phyloP scores from a whole-genome alignment of 805 yeast species.

The Myxozyma neglecta region DNA sequence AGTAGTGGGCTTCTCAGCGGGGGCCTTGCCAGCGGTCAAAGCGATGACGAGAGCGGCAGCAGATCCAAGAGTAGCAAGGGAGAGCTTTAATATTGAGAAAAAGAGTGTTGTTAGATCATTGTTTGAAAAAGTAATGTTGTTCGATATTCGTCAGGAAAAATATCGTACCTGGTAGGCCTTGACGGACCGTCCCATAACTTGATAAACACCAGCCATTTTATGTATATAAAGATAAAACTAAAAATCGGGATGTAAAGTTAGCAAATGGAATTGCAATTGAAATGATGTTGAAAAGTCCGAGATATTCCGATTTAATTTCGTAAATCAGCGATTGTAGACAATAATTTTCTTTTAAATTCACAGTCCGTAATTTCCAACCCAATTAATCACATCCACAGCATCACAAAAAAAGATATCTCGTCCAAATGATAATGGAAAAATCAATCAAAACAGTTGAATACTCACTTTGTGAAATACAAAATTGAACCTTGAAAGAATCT shows the following conservation, averaged over 20 bases:
- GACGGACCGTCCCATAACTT: constrained; percentile 78
- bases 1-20: constrained; percentile 52
- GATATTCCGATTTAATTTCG: too few species aligned
- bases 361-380: too few species aligned
- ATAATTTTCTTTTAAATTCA: too few species aligned
- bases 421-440: too few species aligned
- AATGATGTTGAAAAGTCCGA: too few species aligned
- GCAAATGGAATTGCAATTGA: too few species aligned
- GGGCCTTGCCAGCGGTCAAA: constrained; percentile 56
- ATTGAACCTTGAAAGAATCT: background rate
- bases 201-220: constrained; percentile 60
- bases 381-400: too few species aligned
- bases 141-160: background rate
- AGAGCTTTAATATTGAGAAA: constrained; percentile 47
- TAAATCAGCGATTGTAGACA: too few species aligned
- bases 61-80: constrained; percentile 74
- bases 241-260: background rate
- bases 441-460: background rate
- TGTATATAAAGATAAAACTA: background rate
- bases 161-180: constrained; percentile 71
- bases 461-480: background rate
- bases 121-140: background rate
- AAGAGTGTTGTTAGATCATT: background rate
- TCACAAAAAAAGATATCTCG: too few species aligned
- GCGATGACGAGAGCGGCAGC: constrained; percentile 66